These are phyloP conservation scores for Cercospora sojina DNA, from an alignment of 2,329 filamentous ascomycete species.

Conservation along the genomic window DNA sequence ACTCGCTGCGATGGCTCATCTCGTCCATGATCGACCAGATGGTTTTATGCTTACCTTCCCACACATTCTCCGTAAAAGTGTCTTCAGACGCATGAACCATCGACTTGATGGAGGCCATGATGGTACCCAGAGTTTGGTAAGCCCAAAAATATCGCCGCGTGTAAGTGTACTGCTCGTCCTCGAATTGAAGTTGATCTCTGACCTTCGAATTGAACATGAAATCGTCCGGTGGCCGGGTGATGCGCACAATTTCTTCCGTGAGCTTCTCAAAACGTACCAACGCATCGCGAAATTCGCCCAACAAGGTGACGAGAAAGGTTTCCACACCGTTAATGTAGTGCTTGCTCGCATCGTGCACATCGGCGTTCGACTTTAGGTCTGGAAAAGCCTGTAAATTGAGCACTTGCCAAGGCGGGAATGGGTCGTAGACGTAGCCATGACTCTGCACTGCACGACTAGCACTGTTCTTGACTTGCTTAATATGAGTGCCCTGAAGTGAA, in stretches of 20 bases:
- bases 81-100: slow-evolving; percentile 59
- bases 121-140: slow-evolving; percentile 59
- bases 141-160: slow-evolving; percentile 64
- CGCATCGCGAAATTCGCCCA: slow-evolving; percentile 61
- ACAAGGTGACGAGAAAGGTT: slow-evolving; percentile 59
- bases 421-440: slow-evolving; percentile 57
- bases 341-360: slow-evolving; percentile 56
- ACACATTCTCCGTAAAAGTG: slow-evolving; percentile 60
- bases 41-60: slow-evolving; percentile 55
- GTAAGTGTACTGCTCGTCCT: slow-evolving; percentile 61
- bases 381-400: slow-evolving; percentile 60
- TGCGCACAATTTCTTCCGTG: slow-evolving; percentile 56
- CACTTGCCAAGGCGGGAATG: slow-evolving; percentile 62
- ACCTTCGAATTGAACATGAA: slow-evolving; percentile 60
- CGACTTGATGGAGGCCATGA: slow-evolving; percentile 59
- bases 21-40: slow-evolving; percentile 57
- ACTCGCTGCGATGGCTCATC: slow-evolving; percentile 46
- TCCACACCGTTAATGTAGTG: slow-evolving; percentile 61
- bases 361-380: slow-evolving; percentile 57
- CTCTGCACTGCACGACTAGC: slow-evolving; percentile 50
- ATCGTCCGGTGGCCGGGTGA: slow-evolving; percentile 59
- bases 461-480: slow-evolving; percentile 52
- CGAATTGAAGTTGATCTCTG: slow-evolving; percentile 60
- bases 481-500: slow-evolving; percentile 54
- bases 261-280: slow-evolving; percentile 59